Evolutionary conservation across 2,329 filamentous ascomycete species (phyloP), one percentile per base, ranked within the genome.

Genomic region (Teratosphaeria zuluensis): DNA sequence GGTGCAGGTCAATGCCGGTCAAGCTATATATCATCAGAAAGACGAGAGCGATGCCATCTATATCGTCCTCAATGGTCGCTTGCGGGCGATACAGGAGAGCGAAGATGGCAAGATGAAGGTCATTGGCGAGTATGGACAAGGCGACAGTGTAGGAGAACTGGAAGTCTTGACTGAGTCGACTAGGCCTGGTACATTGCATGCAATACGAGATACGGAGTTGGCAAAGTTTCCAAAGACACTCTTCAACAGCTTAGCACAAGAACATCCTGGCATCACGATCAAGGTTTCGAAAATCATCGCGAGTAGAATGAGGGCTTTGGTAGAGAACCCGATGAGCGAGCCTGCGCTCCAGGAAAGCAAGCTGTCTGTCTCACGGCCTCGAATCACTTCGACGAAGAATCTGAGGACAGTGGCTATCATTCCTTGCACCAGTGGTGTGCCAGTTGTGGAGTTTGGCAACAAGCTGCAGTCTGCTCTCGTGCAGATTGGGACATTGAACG

Each of bases 221-320:
- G 92, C 95, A 59, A 97, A 96, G 68, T 96, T 99, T 61, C 94
- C 94, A 0, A 89, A 92, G 59, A 96, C 90, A 0, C 77, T 99
- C 0, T 99, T 99, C 79, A 99, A 99, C 78, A 99, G 94, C 69
- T 82, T 99, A 56, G 94, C 94, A 0, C 88, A 96, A 70, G 94
- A 99, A 69, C 94, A 99, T 69, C 94, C 94, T 4, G 95, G 91
- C 51, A 99, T 99, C 69, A 97, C 94, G 0, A 97, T 99, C 73
- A 96, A 97, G 74, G 95, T 99, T 31, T 97, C 94, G 1, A 99
- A 97, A 73, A 94, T 99, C 65, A 96, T 99, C 67, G 94, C 94
- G 0, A 91, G 92, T 38, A 85, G 94, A 2, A 97, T 99, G 94
- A 82, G 92, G 61, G 84, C 89, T 51, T 76, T 96, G 46, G 84